phyloP scores from a whole-genome alignment of 2,329 filamentous ascomycete genomes.

The Hypoxylon sp. region DNA sequence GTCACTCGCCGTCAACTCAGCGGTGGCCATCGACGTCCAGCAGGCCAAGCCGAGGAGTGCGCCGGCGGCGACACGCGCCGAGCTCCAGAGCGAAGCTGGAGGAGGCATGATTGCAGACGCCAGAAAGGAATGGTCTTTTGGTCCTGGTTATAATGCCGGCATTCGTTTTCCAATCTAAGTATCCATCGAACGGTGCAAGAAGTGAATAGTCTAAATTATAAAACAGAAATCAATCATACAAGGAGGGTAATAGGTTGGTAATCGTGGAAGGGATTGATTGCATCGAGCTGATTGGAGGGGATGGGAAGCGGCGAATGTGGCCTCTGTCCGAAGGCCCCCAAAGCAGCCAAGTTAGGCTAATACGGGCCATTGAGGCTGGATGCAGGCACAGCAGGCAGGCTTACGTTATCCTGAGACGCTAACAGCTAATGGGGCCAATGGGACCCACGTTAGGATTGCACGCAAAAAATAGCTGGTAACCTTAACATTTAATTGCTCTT shows the following conservation, averaged over 20 bases:
- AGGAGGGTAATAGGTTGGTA: constrained; percentile 11
- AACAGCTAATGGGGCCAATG: constrained; percentile 3
- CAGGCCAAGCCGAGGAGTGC: constrained; percentile 62
- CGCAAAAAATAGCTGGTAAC: constrained; percentile 18
- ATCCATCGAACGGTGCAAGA: constrained; percentile 16
- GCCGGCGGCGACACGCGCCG: constrained; percentile 46
- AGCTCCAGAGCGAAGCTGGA: constrained; percentile 51
- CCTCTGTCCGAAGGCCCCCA: constrained; percentile 28
- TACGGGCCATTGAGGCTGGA: constrained; percentile 30
- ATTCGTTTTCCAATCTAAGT: constrained; percentile 20
- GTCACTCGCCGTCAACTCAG: constrained; percentile 77
- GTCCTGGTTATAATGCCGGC: constrained; percentile 23
- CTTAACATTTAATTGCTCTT: constrained; percentile 25
- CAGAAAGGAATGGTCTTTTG: constrained; percentile 20
- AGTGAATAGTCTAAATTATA: neutral
- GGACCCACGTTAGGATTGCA: constrained; percentile 11
- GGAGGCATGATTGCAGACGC: constrained; percentile 49
- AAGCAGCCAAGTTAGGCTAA: constrained; percentile 28
- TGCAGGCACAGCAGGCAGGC: constrained; percentile 19
- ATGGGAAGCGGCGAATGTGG: constrained; percentile 41
- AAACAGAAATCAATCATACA: constrained; percentile 1
- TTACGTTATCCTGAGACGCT: constrained; percentile 26
- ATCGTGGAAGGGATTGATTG: constrained; percentile 16
- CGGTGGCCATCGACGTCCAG: constrained; percentile 56
- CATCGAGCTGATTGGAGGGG: constrained; percentile 18